Conservation (phyloP, 805 yeast species). For the Millerozyma miso region DNA sequence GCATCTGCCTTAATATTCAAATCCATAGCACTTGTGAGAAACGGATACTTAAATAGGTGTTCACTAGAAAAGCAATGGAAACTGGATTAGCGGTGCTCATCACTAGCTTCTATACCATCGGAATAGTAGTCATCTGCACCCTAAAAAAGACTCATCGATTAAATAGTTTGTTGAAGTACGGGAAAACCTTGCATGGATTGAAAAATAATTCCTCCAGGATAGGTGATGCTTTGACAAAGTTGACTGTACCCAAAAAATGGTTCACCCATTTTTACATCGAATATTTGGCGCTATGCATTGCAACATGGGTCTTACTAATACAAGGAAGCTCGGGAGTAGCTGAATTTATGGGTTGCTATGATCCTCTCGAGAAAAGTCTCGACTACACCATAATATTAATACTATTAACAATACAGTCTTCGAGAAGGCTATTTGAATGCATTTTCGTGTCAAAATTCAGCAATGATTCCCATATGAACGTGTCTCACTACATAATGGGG, state of each 20-base stretch:
- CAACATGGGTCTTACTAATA: conserved; percentile 1
- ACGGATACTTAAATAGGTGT: no score
- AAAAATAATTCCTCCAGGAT: conserved; percentile 1
- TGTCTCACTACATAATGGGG: conserved; percentile 66
- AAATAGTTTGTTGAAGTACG: conserved; percentile 18
- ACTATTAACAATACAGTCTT: conserved; percentile 43
- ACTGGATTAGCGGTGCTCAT: no score
- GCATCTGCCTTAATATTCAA: no score
- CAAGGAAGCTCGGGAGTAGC: neutral
- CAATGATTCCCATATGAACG: conserved; percentile 50
- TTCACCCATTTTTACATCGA: conserved; percentile 58
- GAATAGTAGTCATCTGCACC: conserved; percentile 9
- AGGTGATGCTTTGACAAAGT: conserved; percentile 11
- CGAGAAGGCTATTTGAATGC: conserved; percentile 56
- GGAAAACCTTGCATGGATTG: conserved; percentile 12
- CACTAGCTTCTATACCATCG: neutral
- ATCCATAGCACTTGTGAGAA: no score
- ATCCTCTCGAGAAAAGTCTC: neutral
- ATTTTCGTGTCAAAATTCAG: conserved; percentile 45
- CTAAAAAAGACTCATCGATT: conserved; percentile 14
- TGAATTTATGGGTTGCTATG: no score
- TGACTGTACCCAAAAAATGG: conserved; percentile 59
- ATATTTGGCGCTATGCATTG: conserved; percentile 9
- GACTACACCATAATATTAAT: conserved; percentile 16
- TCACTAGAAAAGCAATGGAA: no score